Evolutionary conservation across 345 rosid genomes (phyloP).

Genomic region (Pelargonium nanum): DNA sequence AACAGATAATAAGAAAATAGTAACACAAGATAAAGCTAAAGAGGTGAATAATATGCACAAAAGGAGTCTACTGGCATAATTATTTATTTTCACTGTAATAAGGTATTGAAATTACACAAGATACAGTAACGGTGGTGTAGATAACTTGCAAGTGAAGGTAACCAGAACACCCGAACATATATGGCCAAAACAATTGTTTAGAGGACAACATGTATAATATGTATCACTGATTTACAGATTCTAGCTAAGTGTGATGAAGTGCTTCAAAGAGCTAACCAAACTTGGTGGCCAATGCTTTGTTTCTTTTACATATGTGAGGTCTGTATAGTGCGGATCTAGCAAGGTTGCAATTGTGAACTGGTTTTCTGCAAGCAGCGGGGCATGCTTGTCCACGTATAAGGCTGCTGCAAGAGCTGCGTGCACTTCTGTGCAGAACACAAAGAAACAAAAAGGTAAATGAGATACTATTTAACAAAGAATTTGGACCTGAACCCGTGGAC

Average conservation of each 20-base stretch:
- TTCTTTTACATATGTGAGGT: conserved; percentile 41
- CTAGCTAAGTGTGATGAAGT: conserved; percentile 45
- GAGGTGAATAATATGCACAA: not conserved
- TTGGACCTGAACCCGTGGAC: not conserved
- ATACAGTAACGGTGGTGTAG: not conserved
- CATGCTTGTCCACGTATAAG: conserved; percentile 47
- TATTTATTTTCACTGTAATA: conserved; percentile 1
- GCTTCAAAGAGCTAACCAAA: conserved; percentile 46
- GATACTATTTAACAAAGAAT: not conserved
- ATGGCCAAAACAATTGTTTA: not conserved
- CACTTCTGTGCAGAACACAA: conserved; percentile 27
- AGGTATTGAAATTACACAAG: not conserved
- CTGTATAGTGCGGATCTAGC: conserved; percentile 50
- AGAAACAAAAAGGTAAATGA: not conserved
- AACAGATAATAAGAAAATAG: too few species aligned
- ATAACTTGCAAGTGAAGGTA: not conserved
- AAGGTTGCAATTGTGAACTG: conserved; percentile 48
- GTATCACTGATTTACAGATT: not conserved
- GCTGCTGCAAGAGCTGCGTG: conserved; percentile 62
- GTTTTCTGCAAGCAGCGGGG: conserved; percentile 46
- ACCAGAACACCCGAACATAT: not conserved
- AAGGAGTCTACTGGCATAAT: not conserved
- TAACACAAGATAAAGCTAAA: not conserved
- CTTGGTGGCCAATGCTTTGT: conserved; percentile 66
- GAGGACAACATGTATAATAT: not conserved